Evolutionary conservation across 164 flowering plant genomes (phyloP), one percentile per base, ranked within the genome.

Genomic region (Vitis labrusca): DNA sequence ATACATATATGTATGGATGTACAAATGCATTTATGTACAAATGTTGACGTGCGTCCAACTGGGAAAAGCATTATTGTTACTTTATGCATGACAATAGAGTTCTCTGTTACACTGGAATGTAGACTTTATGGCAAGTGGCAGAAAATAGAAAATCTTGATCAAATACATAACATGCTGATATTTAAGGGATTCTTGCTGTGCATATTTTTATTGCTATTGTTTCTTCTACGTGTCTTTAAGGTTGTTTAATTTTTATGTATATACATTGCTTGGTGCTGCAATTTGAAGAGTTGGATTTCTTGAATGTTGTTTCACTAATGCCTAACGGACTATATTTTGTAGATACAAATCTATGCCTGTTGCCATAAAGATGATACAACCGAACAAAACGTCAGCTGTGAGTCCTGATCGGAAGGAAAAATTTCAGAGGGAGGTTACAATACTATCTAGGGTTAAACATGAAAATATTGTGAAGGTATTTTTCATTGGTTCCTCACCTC

Each of bases 391-490:
- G 51, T 12, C 77, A 49, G 66, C 57, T 56, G 75, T 66, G 32
- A 74, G 70, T 51, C 66, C 71, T 63, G 69, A 71, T 13, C 30
- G 67, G 5, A 73, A 75, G 62, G 81, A 58, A 11, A 75, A 61
- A 65, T 85, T 80, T 67, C 73, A 64, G 64, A 79, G 80, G 67
- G 88, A 85, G 76, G 84, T 85, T 58, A 27, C 53, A 8, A 14
- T 74, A 73, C 69, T 76, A 52, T 60, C 82, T 9, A 76, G 59
- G 63, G 67, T 61, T 65, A 65, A 75, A 10, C 78, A 78, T 73
- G 79, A 79, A 13, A 81, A 79, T 48, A 71, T 82, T 72, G 79
- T 81, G 15, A 67, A 81, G 88, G 88, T 85, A 74, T 60, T 51
- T 6, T 54, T 7, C 59, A 50, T 27, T 51, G 11, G 59, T 44